phyloP scores from a whole-genome alignment of 805 yeast species.

The Ogataea siamensis region DNA sequence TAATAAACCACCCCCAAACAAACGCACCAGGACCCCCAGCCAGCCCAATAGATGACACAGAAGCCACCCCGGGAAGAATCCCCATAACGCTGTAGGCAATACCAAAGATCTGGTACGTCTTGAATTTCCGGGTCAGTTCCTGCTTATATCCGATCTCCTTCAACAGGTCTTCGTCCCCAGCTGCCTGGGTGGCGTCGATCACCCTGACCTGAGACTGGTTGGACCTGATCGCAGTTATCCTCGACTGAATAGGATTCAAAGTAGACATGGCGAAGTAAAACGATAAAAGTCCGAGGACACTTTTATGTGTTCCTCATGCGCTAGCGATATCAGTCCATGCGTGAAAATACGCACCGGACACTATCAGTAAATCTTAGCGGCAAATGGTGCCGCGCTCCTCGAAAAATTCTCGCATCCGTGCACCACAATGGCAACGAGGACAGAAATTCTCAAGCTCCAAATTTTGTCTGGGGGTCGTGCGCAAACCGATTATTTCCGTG shows the following conservation, averaged over 20 bases:
- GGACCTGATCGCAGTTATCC: constrained; percentile 6
- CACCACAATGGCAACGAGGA: constrained; percentile 1
- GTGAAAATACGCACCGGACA: neutral
- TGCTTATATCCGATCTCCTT: constrained; percentile 68
- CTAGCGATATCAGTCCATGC: neutral
- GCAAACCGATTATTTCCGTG: constrained; percentile 1
- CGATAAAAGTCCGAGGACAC: no score
- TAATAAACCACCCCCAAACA: constrained; percentile 71
- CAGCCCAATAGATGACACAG: constrained; percentile 51
- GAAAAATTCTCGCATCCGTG: neutral
- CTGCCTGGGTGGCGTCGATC: constrained; percentile 28
- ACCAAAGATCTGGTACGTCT: constrained; percentile 64
- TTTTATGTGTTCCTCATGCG: neutral
- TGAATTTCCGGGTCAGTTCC: constrained; percentile 59
- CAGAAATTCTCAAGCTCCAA: no score
- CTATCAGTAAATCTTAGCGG: neutral
- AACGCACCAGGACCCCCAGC: constrained; percentile 63
- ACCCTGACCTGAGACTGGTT: constrained; percentile 23
- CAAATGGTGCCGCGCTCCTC: neutral
- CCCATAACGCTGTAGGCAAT: constrained; percentile 78
- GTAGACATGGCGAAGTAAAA: constrained; percentile 1
- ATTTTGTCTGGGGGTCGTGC: constrained; percentile 1
- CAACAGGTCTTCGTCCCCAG: constrained; percentile 35
- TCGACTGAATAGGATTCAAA: constrained; percentile 2
- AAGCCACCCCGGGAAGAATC: constrained; percentile 59